These are phyloP conservation scores for Voacanga thouarsii DNA, from an alignment of 257 asterid genomes.

Conservation along the genomic window DNA sequence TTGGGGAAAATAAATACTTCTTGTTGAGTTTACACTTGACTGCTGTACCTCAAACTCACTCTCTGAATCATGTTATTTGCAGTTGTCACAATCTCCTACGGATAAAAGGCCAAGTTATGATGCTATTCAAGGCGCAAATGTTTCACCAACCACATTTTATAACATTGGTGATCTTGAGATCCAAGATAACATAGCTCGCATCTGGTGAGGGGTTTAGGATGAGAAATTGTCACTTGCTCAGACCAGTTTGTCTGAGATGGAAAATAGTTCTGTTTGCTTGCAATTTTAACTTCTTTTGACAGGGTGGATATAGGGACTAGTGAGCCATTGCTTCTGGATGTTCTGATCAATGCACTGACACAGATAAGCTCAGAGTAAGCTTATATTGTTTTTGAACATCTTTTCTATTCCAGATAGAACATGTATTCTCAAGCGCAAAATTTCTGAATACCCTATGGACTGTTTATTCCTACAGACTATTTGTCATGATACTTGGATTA, in stretches of 20 bases:
- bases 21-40: not conserved
- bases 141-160: constrained; percentile 75
- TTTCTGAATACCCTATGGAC: not conserved
- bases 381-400: not conserved
- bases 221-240: not conserved
- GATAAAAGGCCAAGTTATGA: constrained; percentile 83
- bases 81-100: constrained; percentile 74
- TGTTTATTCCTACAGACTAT: not conserved
- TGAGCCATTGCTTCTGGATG: constrained; percentile 80
- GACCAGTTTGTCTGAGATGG: constrained; percentile 15
- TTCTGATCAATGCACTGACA: constrained; percentile 78
- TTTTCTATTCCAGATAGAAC: not conserved
- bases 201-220: constrained; percentile 49
- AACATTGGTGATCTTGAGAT: constrained; percentile 94
- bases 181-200: constrained; percentile 84
- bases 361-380: constrained; percentile 90
- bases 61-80: constrained; percentile 16
- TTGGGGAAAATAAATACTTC: too few relatives aligned
- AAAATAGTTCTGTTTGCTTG: constrained; percentile 7
- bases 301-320: constrained; percentile 91
- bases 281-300: constrained; percentile 23
- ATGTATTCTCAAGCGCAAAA: not conserved
- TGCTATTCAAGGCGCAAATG: constrained; percentile 83
- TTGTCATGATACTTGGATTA: not conserved
- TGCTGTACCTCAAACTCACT: not conserved